phyloP scores from a whole-genome alignment of 2,329 filamentous ascomycete genomes.

The Ceratocystis alfenasii region DNA sequence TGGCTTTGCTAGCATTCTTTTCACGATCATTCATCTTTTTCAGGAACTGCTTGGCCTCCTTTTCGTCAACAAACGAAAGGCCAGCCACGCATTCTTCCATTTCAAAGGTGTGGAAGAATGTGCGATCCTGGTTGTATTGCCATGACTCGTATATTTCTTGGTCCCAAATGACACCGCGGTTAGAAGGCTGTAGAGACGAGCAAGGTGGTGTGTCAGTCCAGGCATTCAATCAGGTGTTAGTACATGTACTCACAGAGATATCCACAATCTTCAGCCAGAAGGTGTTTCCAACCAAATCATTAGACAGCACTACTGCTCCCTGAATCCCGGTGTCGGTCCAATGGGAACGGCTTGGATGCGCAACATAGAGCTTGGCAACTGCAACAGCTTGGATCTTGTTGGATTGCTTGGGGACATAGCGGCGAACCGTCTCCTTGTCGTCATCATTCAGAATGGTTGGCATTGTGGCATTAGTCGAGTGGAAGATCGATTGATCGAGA shows the following conservation, averaged over 20 bases:
- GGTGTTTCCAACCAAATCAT: slow-evolving; percentile 88
- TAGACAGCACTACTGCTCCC: slow-evolving; percentile 79
- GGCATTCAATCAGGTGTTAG: not conserved
- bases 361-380: slow-evolving; percentile 85
- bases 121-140: slow-evolving; percentile 89
- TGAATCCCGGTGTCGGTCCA: slow-evolving; percentile 94
- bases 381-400: slow-evolving; percentile 98
- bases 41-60: slow-evolving; percentile 91
- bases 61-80: slow-evolving; percentile 89
- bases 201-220: slow-evolving; percentile 15
- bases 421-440: slow-evolving; percentile 93
- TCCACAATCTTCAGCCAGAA: slow-evolving; percentile 98
- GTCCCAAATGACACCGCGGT: slow-evolving; percentile 84
- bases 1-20: slow-evolving; percentile 87
- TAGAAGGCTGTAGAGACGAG: slow-evolving; percentile 45
- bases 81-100: slow-evolving; percentile 83
- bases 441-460: slow-evolving; percentile 54
- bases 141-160: slow-evolving; percentile 96
- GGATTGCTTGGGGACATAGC: slow-evolving; percentile 78
- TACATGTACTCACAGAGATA: slow-evolving; percentile 58
- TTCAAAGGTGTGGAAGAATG: slow-evolving; percentile 97
- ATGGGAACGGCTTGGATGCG: slow-evolving; percentile 70
- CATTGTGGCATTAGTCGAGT: slow-evolving; percentile 4
- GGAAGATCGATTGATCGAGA: not conserved
- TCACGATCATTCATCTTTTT: slow-evolving; percentile 96